A percentile compares a stretch with the other conserved stretches of the same genome.
phyloP scores from a whole-genome alignment of 2,329 filamentous ascomycete species.

The Phaeophleospora eucalypticola region DNA sequence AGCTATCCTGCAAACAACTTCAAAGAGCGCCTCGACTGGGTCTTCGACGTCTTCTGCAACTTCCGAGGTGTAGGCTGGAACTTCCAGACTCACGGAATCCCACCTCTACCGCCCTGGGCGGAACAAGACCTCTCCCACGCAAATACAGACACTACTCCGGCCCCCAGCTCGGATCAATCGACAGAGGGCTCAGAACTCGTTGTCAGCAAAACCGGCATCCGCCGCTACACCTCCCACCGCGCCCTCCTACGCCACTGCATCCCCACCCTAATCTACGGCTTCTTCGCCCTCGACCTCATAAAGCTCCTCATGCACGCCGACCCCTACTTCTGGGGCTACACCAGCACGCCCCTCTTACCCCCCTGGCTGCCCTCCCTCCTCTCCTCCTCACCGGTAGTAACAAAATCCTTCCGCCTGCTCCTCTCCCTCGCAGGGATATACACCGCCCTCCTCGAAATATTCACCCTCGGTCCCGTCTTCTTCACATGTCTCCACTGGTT shows the following conservation, averaged over 20 bases:
- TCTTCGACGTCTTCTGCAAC: conserved; percentile 53
- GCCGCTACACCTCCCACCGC: conserved; percentile 33
- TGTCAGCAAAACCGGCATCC: conserved; percentile 34
- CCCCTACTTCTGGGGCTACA: conserved; percentile 64
- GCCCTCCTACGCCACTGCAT: conserved; percentile 34
- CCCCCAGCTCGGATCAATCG: background rate
- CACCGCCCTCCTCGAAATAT: conserved; percentile 57
- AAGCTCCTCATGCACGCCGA: conserved; percentile 69
- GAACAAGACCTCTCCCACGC: conserved; percentile 36
- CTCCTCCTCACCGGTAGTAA: conserved; percentile 39
- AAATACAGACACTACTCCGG: background rate
- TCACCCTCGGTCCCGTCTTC: conserved; percentile 58
- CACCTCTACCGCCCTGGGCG: conserved; percentile 40
- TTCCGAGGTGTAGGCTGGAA: conserved; percentile 60
- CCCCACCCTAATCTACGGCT: conserved; percentile 51
- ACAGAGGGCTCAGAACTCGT: conserved; percentile 4
- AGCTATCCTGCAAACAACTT: conserved; percentile 46
- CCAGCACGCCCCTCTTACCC: conserved; percentile 29
- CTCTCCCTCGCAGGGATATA: conserved; percentile 56
- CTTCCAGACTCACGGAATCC: conserved; percentile 50
- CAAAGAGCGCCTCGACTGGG: conserved; percentile 55
- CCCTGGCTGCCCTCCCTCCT: conserved; percentile 44
- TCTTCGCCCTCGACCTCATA: conserved; percentile 65
- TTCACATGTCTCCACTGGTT: conserved; percentile 56
- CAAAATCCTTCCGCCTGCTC: conserved; percentile 55